Evolutionary conservation across 1,284 basidiomycete genomes (phyloP).

Genomic region (Trichosporon ovoides): DNA sequence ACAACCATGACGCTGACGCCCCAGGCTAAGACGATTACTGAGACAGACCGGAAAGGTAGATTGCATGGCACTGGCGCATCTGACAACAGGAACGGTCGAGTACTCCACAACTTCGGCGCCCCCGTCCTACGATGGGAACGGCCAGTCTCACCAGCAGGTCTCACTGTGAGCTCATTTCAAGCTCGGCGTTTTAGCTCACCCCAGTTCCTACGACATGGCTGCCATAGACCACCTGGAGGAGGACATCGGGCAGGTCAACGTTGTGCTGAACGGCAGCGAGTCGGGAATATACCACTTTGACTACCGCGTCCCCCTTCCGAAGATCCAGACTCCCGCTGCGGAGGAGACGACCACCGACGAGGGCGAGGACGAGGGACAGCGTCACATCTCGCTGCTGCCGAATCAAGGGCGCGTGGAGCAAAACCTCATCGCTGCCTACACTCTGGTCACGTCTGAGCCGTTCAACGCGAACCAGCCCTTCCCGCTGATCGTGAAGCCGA

Average conservation of each 20-base stretch:
- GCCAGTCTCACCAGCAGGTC: conserved; percentile 41
- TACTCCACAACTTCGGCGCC: conserved; percentile 8
- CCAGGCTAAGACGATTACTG: not conserved
- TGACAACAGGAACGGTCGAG: conserved; percentile 17
- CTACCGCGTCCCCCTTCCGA: not conserved
- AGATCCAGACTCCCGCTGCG: not conserved
- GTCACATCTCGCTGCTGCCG: not conserved
- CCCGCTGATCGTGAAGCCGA: conserved; percentile 13
- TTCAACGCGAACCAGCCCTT: conserved; percentile 48
- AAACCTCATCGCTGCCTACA: conserved; percentile 30
- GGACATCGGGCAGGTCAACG: conserved; percentile 14
- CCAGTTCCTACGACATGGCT: conserved; percentile 66
- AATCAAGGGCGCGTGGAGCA: not conserved
- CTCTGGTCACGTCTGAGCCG: conserved; percentile 32
- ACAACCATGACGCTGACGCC: not conserved
- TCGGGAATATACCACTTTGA: not conserved
- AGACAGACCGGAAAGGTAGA: not conserved
- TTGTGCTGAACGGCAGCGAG: not conserved
- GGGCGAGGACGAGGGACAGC: not conserved
- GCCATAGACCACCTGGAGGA: conserved; percentile 65
- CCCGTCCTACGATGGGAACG: conserved; percentile 11
- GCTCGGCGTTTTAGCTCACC: not conserved
- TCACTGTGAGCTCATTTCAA: conserved; percentile 58
- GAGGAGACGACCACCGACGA: not conserved
- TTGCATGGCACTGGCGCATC: not conserved